phyloP scores from a whole-genome alignment of 306 rosid species.

The Sechiopsis laciniata region DNA sequence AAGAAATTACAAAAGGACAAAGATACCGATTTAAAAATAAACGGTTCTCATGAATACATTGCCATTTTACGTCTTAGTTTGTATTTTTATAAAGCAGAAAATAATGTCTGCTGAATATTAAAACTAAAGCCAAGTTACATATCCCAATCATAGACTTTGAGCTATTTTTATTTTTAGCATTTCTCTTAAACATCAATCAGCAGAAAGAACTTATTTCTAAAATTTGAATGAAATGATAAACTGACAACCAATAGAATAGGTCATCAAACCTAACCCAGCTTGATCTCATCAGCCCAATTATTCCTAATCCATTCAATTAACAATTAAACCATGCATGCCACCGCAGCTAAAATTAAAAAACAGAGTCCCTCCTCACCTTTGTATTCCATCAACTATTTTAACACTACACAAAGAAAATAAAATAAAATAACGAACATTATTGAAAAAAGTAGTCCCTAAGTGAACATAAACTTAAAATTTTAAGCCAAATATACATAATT shows the following conservation, averaged over 20 bases:
- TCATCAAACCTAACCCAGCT: neutral
- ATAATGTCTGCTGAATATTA: neutral
- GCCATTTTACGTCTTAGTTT: neutral
- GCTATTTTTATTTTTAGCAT: neutral
- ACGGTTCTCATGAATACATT: neutral
- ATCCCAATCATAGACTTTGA: neutral
- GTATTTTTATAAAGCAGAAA: neutral
- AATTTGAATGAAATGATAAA: neutral
- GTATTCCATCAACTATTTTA: neutral
- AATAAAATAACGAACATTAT: neutral
- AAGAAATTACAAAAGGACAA: neutral
- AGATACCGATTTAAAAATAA: neutral
- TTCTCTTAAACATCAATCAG: neutral
- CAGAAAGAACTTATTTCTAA: neutral
- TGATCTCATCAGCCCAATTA: neutral
- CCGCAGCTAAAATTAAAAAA: neutral
- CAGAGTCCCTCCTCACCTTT: neutral
- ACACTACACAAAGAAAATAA: no score
- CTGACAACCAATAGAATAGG: neutral
- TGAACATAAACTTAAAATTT: neutral
- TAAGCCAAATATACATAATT: no score
- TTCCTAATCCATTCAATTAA: neutral
- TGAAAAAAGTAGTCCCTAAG: neutral
- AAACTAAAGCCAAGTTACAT: neutral
- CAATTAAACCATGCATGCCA: neutral